Percentiles rank a stretch among this genome's conserved stretches.
Evolutionary conservation across 441 rosid species (phyloP).

Genomic region (Erysimum pusillum): DNA sequence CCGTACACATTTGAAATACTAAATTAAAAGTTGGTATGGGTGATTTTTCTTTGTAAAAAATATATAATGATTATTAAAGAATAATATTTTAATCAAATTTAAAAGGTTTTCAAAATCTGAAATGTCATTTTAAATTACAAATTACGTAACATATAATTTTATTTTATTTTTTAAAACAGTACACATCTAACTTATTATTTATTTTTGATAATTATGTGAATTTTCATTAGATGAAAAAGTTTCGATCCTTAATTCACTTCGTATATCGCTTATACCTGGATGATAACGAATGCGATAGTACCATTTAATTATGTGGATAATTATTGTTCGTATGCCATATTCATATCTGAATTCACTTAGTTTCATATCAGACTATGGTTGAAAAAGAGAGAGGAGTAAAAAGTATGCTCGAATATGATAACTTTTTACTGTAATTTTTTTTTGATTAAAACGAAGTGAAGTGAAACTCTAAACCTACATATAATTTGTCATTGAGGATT

Average conservation of each 20-base stretch:
- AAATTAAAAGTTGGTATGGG: no score
- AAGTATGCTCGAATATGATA: not conserved
- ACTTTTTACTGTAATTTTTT: not conserved
- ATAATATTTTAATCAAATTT: not conserved
- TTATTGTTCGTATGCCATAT: not conserved
- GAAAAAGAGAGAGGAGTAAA: not conserved
- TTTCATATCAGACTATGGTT: not conserved
- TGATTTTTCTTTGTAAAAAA: not conserved
- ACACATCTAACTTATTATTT: not conserved
- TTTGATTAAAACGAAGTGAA: not conserved
- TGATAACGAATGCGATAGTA: not conserved
- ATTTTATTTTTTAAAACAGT: not conserved
- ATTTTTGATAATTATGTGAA: no score
- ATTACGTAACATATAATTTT: not conserved
- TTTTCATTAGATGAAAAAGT: not conserved
- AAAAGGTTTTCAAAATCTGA: not conserved
- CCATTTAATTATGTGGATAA: not conserved
- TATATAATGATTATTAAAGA: not conserved
- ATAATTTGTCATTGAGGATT: slow-evolving; percentile 2
- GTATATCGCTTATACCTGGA: not conserved
- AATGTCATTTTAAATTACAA: not conserved
- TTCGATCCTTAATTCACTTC: not conserved
- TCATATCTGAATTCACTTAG: not conserved
- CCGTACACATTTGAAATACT: not conserved
- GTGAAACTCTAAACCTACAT: not conserved